A percentile compares a stretch with the other conserved stretches of the same genome.
These are phyloP conservation scores for Helianthus tuberosus DNA, from an alignment of 129 eudicot genomes.

Conservation along the genomic window DNA sequence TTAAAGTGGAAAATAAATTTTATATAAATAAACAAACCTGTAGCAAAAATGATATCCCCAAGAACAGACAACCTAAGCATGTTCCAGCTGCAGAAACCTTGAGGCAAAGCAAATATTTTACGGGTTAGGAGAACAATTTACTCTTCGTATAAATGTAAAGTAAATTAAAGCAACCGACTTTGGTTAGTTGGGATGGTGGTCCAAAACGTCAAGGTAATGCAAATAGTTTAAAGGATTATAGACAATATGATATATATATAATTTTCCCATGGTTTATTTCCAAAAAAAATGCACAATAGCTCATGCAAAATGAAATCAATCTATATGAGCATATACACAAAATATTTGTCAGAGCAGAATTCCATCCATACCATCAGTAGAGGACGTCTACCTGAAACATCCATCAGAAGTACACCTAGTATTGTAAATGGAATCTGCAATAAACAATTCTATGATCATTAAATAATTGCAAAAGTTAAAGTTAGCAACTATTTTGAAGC, in stretches of 20 bases:
- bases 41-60: slow-evolving; percentile 70
- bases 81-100: slow-evolving; percentile 85
- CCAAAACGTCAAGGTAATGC: not conserved
- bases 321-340: not conserved
- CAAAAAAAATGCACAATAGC: not conserved
- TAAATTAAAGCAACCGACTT: not conserved
- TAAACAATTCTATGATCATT: slow-evolving; percentile 4
- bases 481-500: not conserved
- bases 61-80: slow-evolving; percentile 68
- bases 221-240: not conserved
- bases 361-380: slow-evolving; percentile 61
- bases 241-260: not conserved
- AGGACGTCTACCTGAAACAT: slow-evolving; percentile 76
- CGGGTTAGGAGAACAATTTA: not conserved
- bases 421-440: slow-evolving; percentile 73
- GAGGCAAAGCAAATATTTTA: not conserved
- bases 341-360: slow-evolving; percentile 8
- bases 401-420: slow-evolving; percentile 82
- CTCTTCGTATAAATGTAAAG: not conserved
- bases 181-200: not conserved
- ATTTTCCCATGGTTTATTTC: not conserved
- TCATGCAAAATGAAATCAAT: not conserved
- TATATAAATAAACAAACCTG: slow-evolving; percentile 50
- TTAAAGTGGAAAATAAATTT: not conserved
- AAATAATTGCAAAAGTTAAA: not conserved